Evolutionary conservation across 805 yeast genomes (phyloP), one percentile per base, ranked within the genome.

Genomic region (Myxozyma udenii): DNA sequence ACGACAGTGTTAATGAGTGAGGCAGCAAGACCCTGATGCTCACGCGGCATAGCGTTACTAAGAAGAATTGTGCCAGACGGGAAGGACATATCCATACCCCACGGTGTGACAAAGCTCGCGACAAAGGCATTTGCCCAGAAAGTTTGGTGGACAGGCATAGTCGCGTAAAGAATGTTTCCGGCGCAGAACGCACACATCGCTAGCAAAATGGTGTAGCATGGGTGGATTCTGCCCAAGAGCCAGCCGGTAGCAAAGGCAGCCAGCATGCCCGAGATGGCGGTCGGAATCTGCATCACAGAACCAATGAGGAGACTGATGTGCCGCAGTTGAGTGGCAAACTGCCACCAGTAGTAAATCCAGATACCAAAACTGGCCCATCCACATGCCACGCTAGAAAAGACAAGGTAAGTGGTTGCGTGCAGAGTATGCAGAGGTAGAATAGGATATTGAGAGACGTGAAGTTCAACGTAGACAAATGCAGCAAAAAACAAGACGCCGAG

Each of bases 311-410:
- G 70, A 45, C 74, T 48, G 60, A 77, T 74, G 7, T 71, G 63
- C n/a, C 83, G 72, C 24, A 84, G 62, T 47, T 79, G 77, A 48
- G 78, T 61, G 26, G 77, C 60, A 43, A 80, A 74, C 24, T 74
- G 71, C 74, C 78, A 80, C 53, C 76, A 77, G 66, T 83, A 85
- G 62, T 72, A 84, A n/a, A 81, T 71, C 81, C 85, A 84, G 24
- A 84, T 72, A 2, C 91, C 89, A 68, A 85, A 85, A 18, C 85
- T 76, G 1, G 87, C 83, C 93, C 93, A 85, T 0, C 91, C 91
- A 4, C 80, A 68, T 2, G 78, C 72, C 32, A 83, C 69, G 38
- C 79, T 72, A 1, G 68, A 60, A 39, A 85, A 67, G 1, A 82
- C 78, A 51, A 81, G 63, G 0, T 75, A 71, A 22, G 76, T 72